Base-by-base conservation (phyloP, 139 green algal genomes). In the Nannochloris sp. region DNA sequence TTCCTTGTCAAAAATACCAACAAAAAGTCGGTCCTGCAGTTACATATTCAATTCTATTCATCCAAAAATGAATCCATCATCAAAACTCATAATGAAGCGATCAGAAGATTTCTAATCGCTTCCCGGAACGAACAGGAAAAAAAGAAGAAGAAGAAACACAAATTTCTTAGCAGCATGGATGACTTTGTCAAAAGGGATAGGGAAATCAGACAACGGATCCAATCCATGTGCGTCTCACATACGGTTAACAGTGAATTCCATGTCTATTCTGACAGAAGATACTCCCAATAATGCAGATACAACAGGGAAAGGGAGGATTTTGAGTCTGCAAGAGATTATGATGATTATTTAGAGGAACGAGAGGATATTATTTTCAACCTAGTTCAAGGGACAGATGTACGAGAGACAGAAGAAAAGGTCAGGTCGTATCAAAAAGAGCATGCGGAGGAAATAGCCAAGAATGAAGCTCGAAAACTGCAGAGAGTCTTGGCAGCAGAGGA, bases 271-370 rank as follows among this genome's bases (percentile, higher is more conserved):
- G 5, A 29, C 27, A 29, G 27, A 29, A 7, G 3, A 29, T 29
- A 29, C 27, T 29, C 27, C 4, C 27, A 5, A 5, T 40, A 4
- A 27, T 37, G 44, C 68, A 88, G 83, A 29, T 91, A 81, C 70
- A 91, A 87, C 56, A 85, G 87, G 57, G 57, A 50, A 3, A 37
- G 75, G 16, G 71, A 83, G 7, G 80, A 91, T 25, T 91, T 91
- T 48, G 4, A 19, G 2, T 59, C 34, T 29, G 79, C 78, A 60
- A 21, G 68, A 10, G 74, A 69, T 11, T 91, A 69, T 29, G 75
- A 91, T 51, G 72, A 88, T 70, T 91, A 90, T 58, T 60, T 90
- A 46, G 84, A 91, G 44, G 69, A 81, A 36, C 50, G 78, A 8
- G 84, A 91, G 54, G 84, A 91, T 64, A 85, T 88, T 46, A 81